A percentile compares a stretch with the other conserved stretches of the same genome.
These are phyloP conservation scores for Barnettozyma vustinii DNA, from an alignment of 805 yeast genomes.

Conservation along the genomic window DNA sequence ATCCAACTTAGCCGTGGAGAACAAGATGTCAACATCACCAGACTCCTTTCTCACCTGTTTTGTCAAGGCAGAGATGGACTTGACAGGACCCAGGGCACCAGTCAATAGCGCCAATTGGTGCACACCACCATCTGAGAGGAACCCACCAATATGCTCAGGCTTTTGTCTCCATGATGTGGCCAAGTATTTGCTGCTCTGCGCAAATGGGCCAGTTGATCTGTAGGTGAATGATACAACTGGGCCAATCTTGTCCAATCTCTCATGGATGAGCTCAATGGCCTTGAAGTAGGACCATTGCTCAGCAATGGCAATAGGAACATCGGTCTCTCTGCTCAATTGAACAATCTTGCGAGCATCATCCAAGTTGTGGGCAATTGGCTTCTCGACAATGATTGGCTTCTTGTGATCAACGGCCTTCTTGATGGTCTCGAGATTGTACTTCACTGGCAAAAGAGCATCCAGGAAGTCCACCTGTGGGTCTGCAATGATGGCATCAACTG, in stretches of 20 bases:
- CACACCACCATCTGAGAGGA: conserved; percentile 91
- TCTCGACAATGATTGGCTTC: conserved; percentile 80
- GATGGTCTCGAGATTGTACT: conserved; percentile 64
- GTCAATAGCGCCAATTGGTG: conserved; percentile 89
- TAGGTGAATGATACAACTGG: conserved; percentile 62
- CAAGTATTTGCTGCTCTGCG: conserved; percentile 52
- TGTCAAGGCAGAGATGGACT: conserved; percentile 68
- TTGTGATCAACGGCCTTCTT: conserved; percentile 63
- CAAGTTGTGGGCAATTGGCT: conserved; percentile 86
- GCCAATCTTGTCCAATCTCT: conserved; percentile 68
- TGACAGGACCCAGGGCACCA: conserved; percentile 71
- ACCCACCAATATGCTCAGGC: conserved; percentile 93
- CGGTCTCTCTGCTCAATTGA: conserved; percentile 51
- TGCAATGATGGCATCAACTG: conserved; percentile 38
- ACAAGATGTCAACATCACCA: conserved; percentile 79
- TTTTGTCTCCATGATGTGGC: conserved; percentile 80
- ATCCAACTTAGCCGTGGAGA: conserved; percentile 70
- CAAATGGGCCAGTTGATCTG: conserved; percentile 70
- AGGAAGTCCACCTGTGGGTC: conserved; percentile 69
- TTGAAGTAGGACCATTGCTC: conserved; percentile 83
- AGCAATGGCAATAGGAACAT: conserved; percentile 66
- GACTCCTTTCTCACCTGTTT: conserved; percentile 70
- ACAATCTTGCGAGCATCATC: conserved; percentile 80
- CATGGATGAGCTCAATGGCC: conserved; percentile 49
- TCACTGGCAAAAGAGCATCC: conserved; percentile 89